phyloP scores from a whole-genome alignment of 495 filamentous ascomycete genomes.

The Lasiosphaeria miniovina region DNA sequence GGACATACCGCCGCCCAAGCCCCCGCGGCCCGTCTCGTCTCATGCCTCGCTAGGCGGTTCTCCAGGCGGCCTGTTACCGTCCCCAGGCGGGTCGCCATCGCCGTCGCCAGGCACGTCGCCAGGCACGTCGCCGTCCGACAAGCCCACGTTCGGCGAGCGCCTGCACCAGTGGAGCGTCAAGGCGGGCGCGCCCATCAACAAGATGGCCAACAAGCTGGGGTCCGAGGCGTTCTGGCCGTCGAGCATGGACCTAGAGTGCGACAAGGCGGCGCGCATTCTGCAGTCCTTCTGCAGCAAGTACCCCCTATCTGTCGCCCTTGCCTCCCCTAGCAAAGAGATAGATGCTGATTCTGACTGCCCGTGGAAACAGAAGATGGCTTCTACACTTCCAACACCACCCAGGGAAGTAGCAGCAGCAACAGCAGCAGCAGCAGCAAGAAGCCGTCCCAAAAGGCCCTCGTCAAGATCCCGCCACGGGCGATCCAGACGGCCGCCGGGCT shows the following conservation, averaged over 20 bases:
- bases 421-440: slow-evolving; percentile 11
- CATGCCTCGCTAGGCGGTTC: background rate
- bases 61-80: too few species aligned
- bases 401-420: slow-evolving; percentile 2
- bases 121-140: slow-evolving; percentile 5
- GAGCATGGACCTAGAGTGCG: slow-evolving; percentile 72
- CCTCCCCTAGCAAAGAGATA: too few species aligned
- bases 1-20: slow-evolving; percentile 10
- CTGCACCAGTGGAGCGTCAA: slow-evolving; percentile 30
- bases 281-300: slow-evolving; percentile 68
- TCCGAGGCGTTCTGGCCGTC: slow-evolving; percentile 82
- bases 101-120: slow-evolving; percentile 2
- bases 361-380: slow-evolving; percentile 42
- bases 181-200: slow-evolving; percentile 66
- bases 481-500: slow-evolving; percentile 70
- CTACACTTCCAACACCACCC: slow-evolving; percentile 20
- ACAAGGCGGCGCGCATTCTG: slow-evolving; percentile 79
- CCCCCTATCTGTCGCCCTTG: slow-evolving; percentile 2
- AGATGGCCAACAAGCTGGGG: slow-evolving; percentile 67
- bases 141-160: slow-evolving; percentile 25
- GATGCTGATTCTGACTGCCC: too few species aligned
- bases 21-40: slow-evolving; percentile 9
- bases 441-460: slow-evolving; percentile 32
- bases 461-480: slow-evolving; percentile 71
- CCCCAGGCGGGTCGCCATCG: too few species aligned